Percentiles rank a stretch among this genome's conserved stretches.
Evolutionary conservation across 805 yeast species (phyloP).

Genomic region (Nakazawaea peltata): DNA sequence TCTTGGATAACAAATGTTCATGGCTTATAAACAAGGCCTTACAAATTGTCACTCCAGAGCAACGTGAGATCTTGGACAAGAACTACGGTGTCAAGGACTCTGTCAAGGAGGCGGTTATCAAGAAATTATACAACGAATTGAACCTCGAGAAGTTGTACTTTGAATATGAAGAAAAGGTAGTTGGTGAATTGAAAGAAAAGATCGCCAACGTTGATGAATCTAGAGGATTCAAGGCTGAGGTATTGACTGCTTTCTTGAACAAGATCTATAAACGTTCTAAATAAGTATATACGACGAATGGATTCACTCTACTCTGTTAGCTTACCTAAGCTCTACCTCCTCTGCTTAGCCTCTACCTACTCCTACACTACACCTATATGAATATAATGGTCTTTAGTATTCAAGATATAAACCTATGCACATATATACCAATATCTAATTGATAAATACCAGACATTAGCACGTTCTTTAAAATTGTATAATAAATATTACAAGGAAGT

Average conservation of each 20-base stretch:
- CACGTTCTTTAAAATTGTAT: too few species aligned
- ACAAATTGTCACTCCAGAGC: slow-evolving; percentile 67
- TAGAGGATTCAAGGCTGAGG: slow-evolving; percentile 87
- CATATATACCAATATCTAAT: not conserved
- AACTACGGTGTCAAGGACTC: slow-evolving; percentile 86
- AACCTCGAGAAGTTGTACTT: slow-evolving; percentile 63
- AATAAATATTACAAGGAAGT: too few species aligned
- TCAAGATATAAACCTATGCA: slow-evolving; percentile 1
- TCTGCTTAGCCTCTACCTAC: too few species aligned
- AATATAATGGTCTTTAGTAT: too few species aligned
- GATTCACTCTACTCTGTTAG: too few species aligned
- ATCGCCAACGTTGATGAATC: slow-evolving; percentile 78
- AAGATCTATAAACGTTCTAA: slow-evolving; percentile 94
- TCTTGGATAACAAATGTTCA: slow-evolving; percentile 96
- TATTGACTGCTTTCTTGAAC: slow-evolving; percentile 74
- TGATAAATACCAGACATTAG: too few species aligned
- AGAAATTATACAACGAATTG: slow-evolving; percentile 66
- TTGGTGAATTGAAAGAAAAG: slow-evolving; percentile 49
- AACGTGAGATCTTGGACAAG: slow-evolving; percentile 72
- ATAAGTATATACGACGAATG: slow-evolving; percentile 33
- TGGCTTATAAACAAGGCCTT: slow-evolving; percentile 96
- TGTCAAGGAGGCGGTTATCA: slow-evolving; percentile 58
- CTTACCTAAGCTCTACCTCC: too few species aligned
- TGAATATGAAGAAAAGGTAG: slow-evolving; percentile 77
- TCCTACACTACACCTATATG: too few species aligned